These are phyloP conservation scores for Breynia disticha DNA, from an alignment of 441 rosid genomes.

Conservation along the genomic window DNA sequence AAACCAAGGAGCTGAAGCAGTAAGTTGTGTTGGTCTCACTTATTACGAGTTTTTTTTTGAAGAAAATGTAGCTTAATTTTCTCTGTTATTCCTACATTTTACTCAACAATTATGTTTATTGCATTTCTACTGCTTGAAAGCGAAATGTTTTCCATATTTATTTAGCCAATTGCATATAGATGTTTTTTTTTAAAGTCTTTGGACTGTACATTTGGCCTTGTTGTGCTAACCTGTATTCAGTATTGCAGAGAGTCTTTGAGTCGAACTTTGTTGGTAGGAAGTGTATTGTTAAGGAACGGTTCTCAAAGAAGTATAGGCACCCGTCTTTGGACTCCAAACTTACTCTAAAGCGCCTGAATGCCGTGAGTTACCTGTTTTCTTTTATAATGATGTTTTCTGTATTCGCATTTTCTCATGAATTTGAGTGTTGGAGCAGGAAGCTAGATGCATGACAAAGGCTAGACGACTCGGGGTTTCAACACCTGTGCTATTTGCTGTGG, in stretches of 20 bases:
- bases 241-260: conserved; percentile 63
- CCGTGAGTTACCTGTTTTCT: conserved; percentile 40
- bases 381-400: not conserved
- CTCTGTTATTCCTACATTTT: too few relatives aligned
- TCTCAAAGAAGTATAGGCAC: conserved; percentile 93
- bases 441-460: conserved; percentile 89
- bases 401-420: too few relatives aligned
- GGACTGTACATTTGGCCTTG: not conserved
- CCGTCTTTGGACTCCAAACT: conserved; percentile 78
- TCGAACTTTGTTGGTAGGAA: conserved; percentile 64
- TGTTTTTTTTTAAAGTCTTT: too few relatives aligned
- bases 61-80: too few relatives aligned
- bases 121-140: too few relatives aligned
- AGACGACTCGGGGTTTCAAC: conserved; percentile 75
- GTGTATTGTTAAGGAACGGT: conserved; percentile 73
- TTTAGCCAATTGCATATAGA: too few relatives aligned
- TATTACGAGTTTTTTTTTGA: too few relatives aligned
- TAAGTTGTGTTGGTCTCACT: too few relatives aligned
- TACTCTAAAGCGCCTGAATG: conserved; percentile 72
- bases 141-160: too few relatives aligned
- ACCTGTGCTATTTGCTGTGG: conserved; percentile 68
- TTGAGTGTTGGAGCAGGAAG: conserved; percentile 58
- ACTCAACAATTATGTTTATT: too few relatives aligned
- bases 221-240: conserved; percentile 8
- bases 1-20: too few relatives aligned